These are phyloP conservation scores for Lachnellula suecica DNA, from an alignment of 2,329 filamentous ascomycete species.

Conservation along the genomic window DNA sequence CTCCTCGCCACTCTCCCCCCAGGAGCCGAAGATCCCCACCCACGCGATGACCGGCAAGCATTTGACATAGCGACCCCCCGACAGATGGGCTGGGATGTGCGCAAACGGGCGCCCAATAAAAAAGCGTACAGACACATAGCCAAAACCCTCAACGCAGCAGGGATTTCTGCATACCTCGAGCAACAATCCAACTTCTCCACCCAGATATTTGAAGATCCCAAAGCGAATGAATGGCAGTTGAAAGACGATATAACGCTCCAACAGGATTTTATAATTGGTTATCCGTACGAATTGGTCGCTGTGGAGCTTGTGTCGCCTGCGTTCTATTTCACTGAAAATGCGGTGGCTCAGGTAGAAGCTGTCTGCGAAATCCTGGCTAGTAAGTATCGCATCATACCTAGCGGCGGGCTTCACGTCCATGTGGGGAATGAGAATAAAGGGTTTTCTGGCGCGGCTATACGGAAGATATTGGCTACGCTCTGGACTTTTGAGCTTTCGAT, in stretches of 20 bases:
- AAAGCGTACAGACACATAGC: slow-evolving; percentile 1
- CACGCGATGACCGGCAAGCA: neutral
- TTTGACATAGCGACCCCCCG: neutral
- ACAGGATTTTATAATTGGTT: neutral
- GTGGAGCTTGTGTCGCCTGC: slow-evolving; percentile 20
- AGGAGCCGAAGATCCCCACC: slow-evolving; percentile 9
- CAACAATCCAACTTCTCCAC: neutral
- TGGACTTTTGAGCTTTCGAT: slow-evolving; percentile 30
- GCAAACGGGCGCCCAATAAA: neutral
- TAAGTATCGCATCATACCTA: slow-evolving; percentile 22
- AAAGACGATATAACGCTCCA: slow-evolving; percentile 1
- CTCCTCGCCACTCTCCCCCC: slow-evolving; percentile 10
- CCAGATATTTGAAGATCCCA: neutral
- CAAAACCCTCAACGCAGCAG: slow-evolving; percentile 1
- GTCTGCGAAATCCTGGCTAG: slow-evolving; percentile 10
- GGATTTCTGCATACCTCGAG: neutral
- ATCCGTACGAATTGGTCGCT: slow-evolving; percentile 12
- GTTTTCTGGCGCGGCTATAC: slow-evolving; percentile 26
- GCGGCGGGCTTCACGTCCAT: slow-evolving; percentile 33
- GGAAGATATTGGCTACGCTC: slow-evolving; percentile 28
- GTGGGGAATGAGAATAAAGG: slow-evolving; percentile 27
- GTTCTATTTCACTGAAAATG: slow-evolving; percentile 7
- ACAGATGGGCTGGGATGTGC: neutral
- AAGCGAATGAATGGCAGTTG: slow-evolving; percentile 4
- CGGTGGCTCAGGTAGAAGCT: slow-evolving; percentile 8